These are phyloP conservation scores for Aristolochia californica DNA, from an alignment of 164 flowering plant species.

Conservation along the genomic window DNA sequence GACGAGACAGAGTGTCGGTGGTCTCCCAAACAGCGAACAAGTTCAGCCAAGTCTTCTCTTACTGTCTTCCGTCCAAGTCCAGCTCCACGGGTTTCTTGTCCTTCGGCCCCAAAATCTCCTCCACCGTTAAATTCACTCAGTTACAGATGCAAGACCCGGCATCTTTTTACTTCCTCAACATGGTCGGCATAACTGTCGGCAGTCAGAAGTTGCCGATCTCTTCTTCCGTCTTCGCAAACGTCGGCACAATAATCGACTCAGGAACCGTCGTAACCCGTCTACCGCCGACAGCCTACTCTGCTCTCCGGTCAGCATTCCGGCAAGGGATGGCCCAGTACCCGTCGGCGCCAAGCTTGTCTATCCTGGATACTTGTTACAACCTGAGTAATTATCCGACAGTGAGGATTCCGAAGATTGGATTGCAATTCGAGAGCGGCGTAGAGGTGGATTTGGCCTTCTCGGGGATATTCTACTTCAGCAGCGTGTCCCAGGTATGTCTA, in stretches of 20 bases:
- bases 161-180: conserved; percentile 13
- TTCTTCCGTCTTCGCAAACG: not conserved
- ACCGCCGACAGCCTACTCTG: conserved; percentile 24
- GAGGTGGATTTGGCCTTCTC: conserved; percentile 11
- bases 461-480: conserved; percentile 17
- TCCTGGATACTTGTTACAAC: conserved; percentile 10
- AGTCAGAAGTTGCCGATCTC: not conserved
- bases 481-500: conserved; percentile 21
- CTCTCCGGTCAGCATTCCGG: conserved; percentile 20
- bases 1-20: conserved; percentile 25
- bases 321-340: conserved; percentile 16
- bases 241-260: conserved; percentile 31
- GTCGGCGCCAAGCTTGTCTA: not conserved
- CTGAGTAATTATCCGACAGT: not conserved
- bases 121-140: conserved; percentile 6
- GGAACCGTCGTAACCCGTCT: conserved; percentile 38
- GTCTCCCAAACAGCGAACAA: conserved; percentile 30
- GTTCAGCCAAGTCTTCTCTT: conserved; percentile 19
- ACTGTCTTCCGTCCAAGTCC: conserved; percentile 14
- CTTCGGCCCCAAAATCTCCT: conserved; percentile 8
- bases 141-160: not conserved
- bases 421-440: conserved; percentile 4
- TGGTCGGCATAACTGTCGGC: conserved; percentile 10
- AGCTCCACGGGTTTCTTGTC: conserved; percentile 8
- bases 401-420: conserved; percentile 1